Conservation (phyloP, 139 green algal genomes). For the Haematococcus sp. region DNA sequence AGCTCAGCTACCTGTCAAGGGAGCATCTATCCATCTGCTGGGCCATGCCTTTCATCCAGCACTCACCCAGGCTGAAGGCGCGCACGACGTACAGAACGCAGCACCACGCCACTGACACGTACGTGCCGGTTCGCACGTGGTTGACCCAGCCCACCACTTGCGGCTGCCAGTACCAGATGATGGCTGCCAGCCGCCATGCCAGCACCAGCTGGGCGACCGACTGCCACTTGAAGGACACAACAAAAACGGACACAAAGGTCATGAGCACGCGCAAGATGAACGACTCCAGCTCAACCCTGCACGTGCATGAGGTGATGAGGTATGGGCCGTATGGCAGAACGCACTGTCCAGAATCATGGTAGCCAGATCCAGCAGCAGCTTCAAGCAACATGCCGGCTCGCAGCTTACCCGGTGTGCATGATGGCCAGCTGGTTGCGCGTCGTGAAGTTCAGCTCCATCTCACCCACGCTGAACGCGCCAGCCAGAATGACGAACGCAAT, state of each 20-base stretch:
- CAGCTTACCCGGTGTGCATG: slow-evolving; percentile 8
- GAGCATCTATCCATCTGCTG: no score
- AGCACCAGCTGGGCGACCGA: neutral
- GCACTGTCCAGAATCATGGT: no score
- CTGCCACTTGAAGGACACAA: neutral
- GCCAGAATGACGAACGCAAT: slow-evolving; percentile 2
- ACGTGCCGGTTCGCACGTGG: neutral
- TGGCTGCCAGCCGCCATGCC: neutral
- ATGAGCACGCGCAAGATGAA: neutral
- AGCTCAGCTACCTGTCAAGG: no score
- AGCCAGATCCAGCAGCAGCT: no score
- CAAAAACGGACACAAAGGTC: neutral
- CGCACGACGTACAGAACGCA: neutral
- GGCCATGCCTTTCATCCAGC: no score
- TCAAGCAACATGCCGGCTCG: no score
- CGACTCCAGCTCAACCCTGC: slow-evolving; percentile 4
- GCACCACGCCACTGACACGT: slow-evolving; percentile 1
- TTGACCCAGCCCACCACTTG: slow-evolving; percentile 6
- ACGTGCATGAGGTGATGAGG: no score
- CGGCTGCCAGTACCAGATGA: slow-evolving; percentile 6
- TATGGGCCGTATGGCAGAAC: neutral
- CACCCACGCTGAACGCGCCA: neutral
- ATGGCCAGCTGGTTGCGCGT: neutral
- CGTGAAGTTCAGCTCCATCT: slow-evolving; percentile 6
- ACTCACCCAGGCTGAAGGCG: slow-evolving; percentile 4